Conservation (phyloP, 2,329 filamentous ascomycete genomes). For the Talaromyces sp. region DNA sequence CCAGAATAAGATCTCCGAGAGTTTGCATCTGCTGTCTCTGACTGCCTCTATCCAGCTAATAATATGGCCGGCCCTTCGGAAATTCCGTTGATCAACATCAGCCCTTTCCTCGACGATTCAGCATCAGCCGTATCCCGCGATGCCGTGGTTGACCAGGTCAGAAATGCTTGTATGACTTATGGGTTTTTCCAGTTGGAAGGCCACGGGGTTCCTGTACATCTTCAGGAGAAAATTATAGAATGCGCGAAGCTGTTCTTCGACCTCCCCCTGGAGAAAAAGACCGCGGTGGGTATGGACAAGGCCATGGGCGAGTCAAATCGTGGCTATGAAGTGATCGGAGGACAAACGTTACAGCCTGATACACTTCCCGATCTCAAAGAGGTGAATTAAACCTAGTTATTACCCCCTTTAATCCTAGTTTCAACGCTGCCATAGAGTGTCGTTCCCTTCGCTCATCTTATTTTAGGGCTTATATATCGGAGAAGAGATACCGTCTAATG, state of each 20-base stretch:
- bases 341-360: not conserved
- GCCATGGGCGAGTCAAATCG: not conserved
- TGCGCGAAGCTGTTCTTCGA: not conserved
- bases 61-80: not conserved
- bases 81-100: not conserved
- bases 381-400: not conserved
- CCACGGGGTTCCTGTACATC: not conserved
- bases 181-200: not conserved
- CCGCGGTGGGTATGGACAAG: not conserved
- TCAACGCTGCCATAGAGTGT: not conserved
- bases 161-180: not conserved
- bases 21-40: not conserved
- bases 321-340: not conserved
- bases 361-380: not conserved
- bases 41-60: not conserved
- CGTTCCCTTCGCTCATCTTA: not conserved
- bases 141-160: not conserved
- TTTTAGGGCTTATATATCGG: not conserved
- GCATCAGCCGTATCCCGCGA: not conserved
- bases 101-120: not conserved
- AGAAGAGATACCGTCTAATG: not conserved
- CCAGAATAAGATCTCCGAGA: not conserved
- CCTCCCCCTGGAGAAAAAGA: not conserved
- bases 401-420: not conserved
- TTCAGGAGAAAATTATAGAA: not conserved